Evolutionary conservation across 768 basidiomycete species (phyloP).

Genomic region (Paxillus ammoniavirescens): DNA sequence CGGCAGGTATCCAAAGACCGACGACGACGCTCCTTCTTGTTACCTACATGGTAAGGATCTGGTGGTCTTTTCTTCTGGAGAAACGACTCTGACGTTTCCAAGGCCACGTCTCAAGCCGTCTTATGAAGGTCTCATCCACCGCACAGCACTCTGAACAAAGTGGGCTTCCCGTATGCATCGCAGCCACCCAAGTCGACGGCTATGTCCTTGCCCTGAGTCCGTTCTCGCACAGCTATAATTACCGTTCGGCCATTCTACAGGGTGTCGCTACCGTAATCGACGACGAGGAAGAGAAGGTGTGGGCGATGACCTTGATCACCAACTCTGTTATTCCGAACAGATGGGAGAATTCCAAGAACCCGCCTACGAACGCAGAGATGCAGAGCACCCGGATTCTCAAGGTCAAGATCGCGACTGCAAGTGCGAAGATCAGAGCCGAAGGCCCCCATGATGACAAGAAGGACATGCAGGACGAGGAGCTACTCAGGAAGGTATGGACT

Average conservation of each 20-base stretch:
- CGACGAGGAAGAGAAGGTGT: slow-evolving; percentile 21
- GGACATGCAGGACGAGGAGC: slow-evolving; percentile 14
- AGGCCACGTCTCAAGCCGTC: slow-evolving; percentile 25
- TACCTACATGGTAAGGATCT: slow-evolving; percentile 22
- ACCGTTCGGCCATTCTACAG: slow-evolving; percentile 24
- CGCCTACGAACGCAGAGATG: slow-evolving; percentile 21
- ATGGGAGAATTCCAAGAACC: slow-evolving; percentile 20
- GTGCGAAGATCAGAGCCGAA: slow-evolving; percentile 23
- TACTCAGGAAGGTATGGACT: slow-evolving; percentile 20
- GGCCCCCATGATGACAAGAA: slow-evolving; percentile 21
- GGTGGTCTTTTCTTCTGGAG: neutral
- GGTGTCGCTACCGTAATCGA: slow-evolving; percentile 14
- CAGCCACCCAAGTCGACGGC: slow-evolving; percentile 25
- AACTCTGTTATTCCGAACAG: slow-evolving; percentile 21
- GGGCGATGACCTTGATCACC: slow-evolving; percentile 23
- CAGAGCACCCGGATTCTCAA: slow-evolving; percentile 24
- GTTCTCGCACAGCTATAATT: slow-evolving; percentile 27
- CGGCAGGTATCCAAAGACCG: slow-evolving; percentile 12
- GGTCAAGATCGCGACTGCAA: slow-evolving; percentile 19
- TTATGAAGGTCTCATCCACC: slow-evolving; percentile 21
- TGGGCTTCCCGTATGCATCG: slow-evolving; percentile 19
- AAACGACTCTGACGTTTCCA: neutral
- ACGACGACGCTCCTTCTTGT: slow-evolving; percentile 10
- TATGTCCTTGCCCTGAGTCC: slow-evolving; percentile 22
- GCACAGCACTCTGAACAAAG: neutral